A percentile compares a stretch with the other conserved stretches of the same genome.
These are phyloP conservation scores for Miscanthus lutarioriparius DNA, from an alignment of 176 grass and related monocot genomes.

Conservation along the genomic window DNA sequence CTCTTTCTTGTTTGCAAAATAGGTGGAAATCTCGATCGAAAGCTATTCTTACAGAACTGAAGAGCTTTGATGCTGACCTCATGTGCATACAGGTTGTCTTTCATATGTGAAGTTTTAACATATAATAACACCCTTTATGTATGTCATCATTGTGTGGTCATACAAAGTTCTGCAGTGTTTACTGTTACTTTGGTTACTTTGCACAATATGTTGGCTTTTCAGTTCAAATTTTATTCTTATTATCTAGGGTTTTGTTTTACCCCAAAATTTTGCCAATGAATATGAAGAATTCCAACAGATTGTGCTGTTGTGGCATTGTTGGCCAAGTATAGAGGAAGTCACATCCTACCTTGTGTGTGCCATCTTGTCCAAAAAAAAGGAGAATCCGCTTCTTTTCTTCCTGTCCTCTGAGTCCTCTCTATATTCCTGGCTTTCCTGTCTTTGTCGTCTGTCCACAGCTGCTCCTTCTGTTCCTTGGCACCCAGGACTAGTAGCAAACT, in stretches of 20 bases:
- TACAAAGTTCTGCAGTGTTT: conserved; percentile 7
- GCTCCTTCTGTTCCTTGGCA: background rate
- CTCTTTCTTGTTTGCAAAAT: conserved; percentile 36
- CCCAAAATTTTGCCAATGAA: background rate
- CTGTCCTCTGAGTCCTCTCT: background rate
- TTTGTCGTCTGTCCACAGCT: background rate
- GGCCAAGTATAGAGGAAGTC: background rate
- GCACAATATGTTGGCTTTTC: background rate
- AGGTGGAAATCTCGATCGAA: conserved; percentile 97
- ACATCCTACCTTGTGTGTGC: background rate
- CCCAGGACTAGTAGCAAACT: background rate
- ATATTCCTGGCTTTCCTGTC: background rate
- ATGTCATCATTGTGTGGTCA: background rate
- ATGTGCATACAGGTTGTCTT: conserved; percentile 79
- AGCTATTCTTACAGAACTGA: conserved; percentile 66
- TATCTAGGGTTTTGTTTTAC: background rate
- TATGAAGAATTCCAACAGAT: background rate
- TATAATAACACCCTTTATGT: conserved; percentile 10
- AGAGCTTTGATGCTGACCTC: conserved; percentile 79
- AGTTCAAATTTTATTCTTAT: conserved; percentile 7
- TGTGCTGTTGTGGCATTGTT: background rate
- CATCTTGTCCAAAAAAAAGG: background rate
- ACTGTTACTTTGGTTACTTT: background rate
- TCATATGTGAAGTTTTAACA: background rate
- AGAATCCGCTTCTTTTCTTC: background rate